Base-by-base conservation (phyloP, 2,329 filamentous ascomycete species). In the Emydomyces testavorans region DNA sequence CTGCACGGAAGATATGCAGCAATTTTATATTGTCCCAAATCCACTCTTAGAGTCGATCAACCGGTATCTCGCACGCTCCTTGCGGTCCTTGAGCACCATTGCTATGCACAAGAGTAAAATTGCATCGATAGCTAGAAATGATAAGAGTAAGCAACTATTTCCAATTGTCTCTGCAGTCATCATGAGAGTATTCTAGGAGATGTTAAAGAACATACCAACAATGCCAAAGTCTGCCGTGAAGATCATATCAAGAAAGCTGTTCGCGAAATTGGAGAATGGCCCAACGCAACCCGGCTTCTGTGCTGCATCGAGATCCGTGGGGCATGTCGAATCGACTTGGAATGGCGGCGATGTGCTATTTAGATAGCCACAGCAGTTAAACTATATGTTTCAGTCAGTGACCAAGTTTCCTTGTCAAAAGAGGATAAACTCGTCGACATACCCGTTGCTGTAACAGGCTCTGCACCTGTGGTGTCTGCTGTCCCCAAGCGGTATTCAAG, bases 211-310 rank as follows among this genome's bases (percentile, higher is more conserved):
- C 66, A 57, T 62, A 69, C 79, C 84, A 52, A 89, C 84, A 63
- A 90, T 79, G 52, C 83, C 85, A 62, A 92, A 92, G 47, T 83
- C 73, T 20, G 78, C 79, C 1, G 85, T 92, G 64, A 90, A 92
- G 60, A 90, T 78, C 48, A 79, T 67, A 65, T 88, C 83, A 54
- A 90, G 69, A 59, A 82, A 84, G 50, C 71, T 68, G 65, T 87
- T 88, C 50, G 80, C 75, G 58, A 82, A 87, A 46, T 70, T 75
- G 20, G 77, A 76, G 56, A 92, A 79, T 1, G 80, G 74, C 1
- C 74, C 71, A 13, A 83, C 75, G 62, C 85, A 92, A 6, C 84
- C 83, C 49, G 75, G 73, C 60, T 82, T 76, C 29, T 84, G 72
- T 11, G 82, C 80, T 1, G 85, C 84, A 31, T 80, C 76, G 2